Conservation (phyloP, 2,329 filamentous ascomycete species). For the Nemania serpens region DNA sequence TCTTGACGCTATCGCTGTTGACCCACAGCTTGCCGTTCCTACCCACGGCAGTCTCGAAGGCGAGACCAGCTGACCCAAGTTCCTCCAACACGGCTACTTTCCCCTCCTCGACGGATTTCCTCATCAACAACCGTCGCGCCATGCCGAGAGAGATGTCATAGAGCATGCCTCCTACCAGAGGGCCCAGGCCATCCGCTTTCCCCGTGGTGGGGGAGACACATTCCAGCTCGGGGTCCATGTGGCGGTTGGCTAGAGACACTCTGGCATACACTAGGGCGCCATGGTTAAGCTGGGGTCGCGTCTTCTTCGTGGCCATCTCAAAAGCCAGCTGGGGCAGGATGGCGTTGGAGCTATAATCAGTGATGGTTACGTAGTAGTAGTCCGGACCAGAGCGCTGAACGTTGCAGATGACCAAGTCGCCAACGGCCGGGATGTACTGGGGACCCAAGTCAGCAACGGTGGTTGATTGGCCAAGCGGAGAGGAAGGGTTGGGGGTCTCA, state of each 20-base stretch:
- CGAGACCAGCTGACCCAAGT: slow-evolving; percentile 73
- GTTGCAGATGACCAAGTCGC: slow-evolving; percentile 88
- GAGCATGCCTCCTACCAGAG: slow-evolving; percentile 82
- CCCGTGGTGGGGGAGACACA: slow-evolving; percentile 87
- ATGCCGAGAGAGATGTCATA: slow-evolving; percentile 80
- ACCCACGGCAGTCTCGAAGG: slow-evolving; percentile 92
- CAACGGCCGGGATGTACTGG: slow-evolving; percentile 77
- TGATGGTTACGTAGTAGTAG: slow-evolving; percentile 78
- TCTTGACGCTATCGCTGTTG: slow-evolving; percentile 73
- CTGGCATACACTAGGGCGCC: slow-evolving; percentile 90
- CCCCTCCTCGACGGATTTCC: slow-evolving; percentile 63
- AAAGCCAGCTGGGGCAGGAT: slow-evolving; percentile 88
- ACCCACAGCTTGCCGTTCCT: slow-evolving; percentile 94
- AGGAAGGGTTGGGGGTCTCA: slow-evolving; percentile 45
- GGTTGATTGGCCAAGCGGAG: slow-evolving; percentile 3
- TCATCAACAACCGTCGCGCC: slow-evolving; percentile 76
- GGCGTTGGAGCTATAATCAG: slow-evolving; percentile 66
- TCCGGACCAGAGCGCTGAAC: slow-evolving; percentile 77
- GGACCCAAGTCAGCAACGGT: slow-evolving; percentile 37
- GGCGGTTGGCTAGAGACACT: slow-evolving; percentile 74
- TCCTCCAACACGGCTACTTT: slow-evolving; percentile 78
- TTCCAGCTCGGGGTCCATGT: slow-evolving; percentile 88
- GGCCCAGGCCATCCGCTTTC: slow-evolving; percentile 85
- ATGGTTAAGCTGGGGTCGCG: slow-evolving; percentile 73
- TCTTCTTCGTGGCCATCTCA: slow-evolving; percentile 90